Base-by-base conservation (phyloP, 192 early-diverging fungal species). In the Coemansia sp. region DNA sequence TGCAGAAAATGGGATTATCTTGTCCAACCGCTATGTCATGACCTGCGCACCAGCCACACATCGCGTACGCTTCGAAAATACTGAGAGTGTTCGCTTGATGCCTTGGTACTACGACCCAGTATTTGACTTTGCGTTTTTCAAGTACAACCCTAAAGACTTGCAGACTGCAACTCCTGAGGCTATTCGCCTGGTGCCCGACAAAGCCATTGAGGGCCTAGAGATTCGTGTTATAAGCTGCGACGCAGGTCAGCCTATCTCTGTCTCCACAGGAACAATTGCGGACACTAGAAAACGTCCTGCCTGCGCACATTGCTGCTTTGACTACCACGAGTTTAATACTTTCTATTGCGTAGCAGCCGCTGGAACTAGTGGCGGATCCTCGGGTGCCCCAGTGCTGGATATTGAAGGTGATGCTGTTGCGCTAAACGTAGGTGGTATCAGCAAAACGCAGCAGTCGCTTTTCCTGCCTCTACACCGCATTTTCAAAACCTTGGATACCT, bases 111-210 rank as follows among this genome's bases (percentile, higher is more conserved):
- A 85, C 41, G 87, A 89, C 53, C 87, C 87, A 7, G 72, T 89
- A 15, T 85, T 87, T 61, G 87, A 89, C 62, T 89, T 86, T 83
- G 87, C 86, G 2, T 86, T 89, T 56, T 72, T 87, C 67, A 66
- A 80, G 64, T 89, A 87, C 56, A 81, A 87, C 62, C 60, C 86
- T 0, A 62, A 79, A 15, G 73, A 83, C 50, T 86, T 89, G 44
- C 43, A 23, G 6, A 43, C 11, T 8, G 53, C 55, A 21, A 3
- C 14, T 4, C 55, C 55, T 12, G 18, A 30, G 24, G 41, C 40
- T 5, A 45, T 56, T 18, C 61, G 75, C 21, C 69, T 89, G 27
- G 78, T 78, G 23, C 86, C 87, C 1, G 80, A 84, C 44, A 60
- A 76, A 15, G 86, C 84, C 23, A 74, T 78, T 44, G 84, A 86